Evolutionary conservation across 1,139 yeast genomes (phyloP).

Genomic region (Taiozyma onychis): DNA sequence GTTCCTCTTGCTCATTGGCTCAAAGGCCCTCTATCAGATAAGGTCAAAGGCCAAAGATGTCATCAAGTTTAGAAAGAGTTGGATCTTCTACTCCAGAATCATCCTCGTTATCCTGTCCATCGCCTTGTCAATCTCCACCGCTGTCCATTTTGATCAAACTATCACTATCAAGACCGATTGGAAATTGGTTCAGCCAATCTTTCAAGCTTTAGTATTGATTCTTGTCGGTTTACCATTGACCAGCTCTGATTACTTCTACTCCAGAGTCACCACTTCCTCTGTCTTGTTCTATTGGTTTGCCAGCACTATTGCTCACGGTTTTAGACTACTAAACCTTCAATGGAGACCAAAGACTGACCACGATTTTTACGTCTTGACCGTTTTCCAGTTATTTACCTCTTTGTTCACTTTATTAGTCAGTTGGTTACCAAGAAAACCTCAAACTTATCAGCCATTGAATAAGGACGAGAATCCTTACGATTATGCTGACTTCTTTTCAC

Average conservation of each 20-base stretch:
- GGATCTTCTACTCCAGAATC: constrained; percentile 31
- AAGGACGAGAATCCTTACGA: constrained; percentile 59
- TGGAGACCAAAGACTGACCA: constrained; percentile 37
- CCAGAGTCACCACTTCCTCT: constrained; percentile 60
- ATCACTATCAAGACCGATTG: constrained; percentile 23
- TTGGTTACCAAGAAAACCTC: constrained; percentile 41
- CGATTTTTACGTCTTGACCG: constrained; percentile 37
- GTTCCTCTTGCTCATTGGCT: constrained; percentile 51
- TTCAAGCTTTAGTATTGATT: constrained; percentile 26
- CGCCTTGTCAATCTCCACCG: constrained; percentile 23
- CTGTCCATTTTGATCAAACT: constrained; percentile 14
- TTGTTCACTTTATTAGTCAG: constrained; percentile 50
- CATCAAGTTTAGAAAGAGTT: constrained; percentile 34
- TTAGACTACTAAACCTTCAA: constrained; percentile 41
- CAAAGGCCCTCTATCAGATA: constrained; percentile 33
- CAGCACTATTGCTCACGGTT: constrained; percentile 36
- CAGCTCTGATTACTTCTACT: constrained; percentile 66
- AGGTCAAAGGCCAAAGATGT: constrained; percentile 26
- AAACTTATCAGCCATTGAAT: constrained; percentile 31
- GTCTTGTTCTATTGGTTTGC: constrained; percentile 76
- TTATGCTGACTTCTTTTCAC: constrained; percentile 73
- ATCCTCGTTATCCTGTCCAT: constrained; percentile 27
- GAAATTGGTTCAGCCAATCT: constrained; percentile 23
- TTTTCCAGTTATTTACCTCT: constrained; percentile 45
- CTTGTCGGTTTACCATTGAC: constrained; percentile 52